Conservation (phyloP, 164 flowering plant species). For the Vitis amurensis region DNA sequence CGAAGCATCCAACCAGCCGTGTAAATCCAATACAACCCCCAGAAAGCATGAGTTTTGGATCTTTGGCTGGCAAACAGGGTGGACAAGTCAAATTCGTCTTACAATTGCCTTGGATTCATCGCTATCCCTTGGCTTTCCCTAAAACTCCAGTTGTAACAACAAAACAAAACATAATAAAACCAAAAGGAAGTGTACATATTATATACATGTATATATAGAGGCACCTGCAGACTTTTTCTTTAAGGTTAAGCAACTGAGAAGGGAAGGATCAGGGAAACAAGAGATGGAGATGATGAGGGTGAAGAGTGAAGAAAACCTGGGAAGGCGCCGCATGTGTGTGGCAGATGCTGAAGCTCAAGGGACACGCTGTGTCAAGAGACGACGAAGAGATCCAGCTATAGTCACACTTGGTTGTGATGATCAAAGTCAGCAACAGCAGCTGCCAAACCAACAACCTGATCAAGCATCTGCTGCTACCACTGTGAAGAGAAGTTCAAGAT, state of each 20-base stretch:
- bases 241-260: neutral
- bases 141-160: slow-evolving; percentile 3
- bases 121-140: slow-evolving; percentile 12
- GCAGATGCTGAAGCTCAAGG: slow-evolving; percentile 20
- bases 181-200: neutral
- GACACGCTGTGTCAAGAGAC: slow-evolving; percentile 29
- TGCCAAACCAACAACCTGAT: slow-evolving; percentile 25
- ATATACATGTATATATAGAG: slow-evolving; percentile 8
- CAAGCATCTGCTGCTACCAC: slow-evolving; percentile 32
- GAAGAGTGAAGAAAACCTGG: slow-evolving; percentile 29
- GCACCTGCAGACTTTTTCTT: neutral
- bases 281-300: slow-evolving; percentile 24
- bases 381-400: slow-evolving; percentile 31
- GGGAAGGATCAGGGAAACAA: neutral
- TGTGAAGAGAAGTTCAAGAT: slow-evolving; percentile 62
- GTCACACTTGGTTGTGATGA: slow-evolving; percentile 1
- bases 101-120: slow-evolving; percentile 19
- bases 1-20: no score
- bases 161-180: slow-evolving; percentile 9
- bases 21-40: neutral
- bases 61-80: slow-evolving; percentile 13
- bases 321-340: slow-evolving; percentile 18
- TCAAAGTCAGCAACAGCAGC: slow-evolving; percentile 11
- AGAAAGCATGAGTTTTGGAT: neutral
- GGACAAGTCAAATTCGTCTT: slow-evolving; percentile 9